Conservation (phyloP, 2,329 filamentous ascomycete species). For the Epichloe brachyelytri region DNA sequence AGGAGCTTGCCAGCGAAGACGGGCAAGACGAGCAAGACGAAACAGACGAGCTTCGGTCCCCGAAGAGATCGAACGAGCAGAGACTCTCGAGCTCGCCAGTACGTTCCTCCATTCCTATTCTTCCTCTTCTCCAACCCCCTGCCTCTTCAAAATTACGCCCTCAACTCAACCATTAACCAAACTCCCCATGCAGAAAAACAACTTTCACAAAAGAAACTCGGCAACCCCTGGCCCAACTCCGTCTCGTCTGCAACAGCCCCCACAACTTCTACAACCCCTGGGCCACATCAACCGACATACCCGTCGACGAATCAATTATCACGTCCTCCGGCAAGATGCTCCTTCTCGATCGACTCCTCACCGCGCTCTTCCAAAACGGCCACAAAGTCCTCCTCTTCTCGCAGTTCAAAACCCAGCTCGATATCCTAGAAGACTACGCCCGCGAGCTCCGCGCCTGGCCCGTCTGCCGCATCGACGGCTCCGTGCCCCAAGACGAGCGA, state of each 20-base stretch:
- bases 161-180: not conserved
- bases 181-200: slow-evolving; percentile 51
- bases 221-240: slow-evolving; percentile 84
- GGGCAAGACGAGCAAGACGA: slow-evolving; percentile 19
- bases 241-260: slow-evolving; percentile 82
- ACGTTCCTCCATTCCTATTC: slow-evolving; percentile 21
- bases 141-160: not conserved
- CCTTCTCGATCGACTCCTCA: slow-evolving; percentile 74
- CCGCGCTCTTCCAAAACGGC: slow-evolving; percentile 54
- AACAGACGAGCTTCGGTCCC: slow-evolving; percentile 22
- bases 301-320: slow-evolving; percentile 68
- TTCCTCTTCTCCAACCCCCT: not conserved
- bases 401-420: slow-evolving; percentile 89
- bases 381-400: slow-evolving; percentile 96
- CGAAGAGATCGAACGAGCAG: slow-evolving; percentile 51
- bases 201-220: slow-evolving; percentile 80
- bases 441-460: slow-evolving; percentile 62
- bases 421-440: slow-evolving; percentile 82
- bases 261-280: slow-evolving; percentile 97
- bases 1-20: slow-evolving; percentile 35
- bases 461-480: slow-evolving; percentile 82
- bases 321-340: slow-evolving; percentile 93
- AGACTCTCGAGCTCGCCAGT: slow-evolving; percentile 66
- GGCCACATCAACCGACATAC: slow-evolving; percentile 41
- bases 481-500: slow-evolving; percentile 61